Base-by-base conservation (phyloP, 352 stramenopile genomes). In the Pythium angustatum region DNA sequence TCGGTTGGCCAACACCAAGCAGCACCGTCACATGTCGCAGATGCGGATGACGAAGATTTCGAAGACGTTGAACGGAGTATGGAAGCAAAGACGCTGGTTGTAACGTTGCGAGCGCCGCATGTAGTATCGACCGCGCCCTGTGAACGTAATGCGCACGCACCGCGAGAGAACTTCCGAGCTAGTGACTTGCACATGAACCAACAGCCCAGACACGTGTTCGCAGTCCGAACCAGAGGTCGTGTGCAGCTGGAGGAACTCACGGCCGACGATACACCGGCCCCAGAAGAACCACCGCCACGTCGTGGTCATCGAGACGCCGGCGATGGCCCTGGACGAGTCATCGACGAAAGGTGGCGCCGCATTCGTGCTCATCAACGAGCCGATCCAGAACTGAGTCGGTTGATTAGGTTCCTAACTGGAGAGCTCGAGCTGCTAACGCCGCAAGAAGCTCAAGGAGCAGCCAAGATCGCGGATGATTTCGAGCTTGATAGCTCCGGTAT, bases 391-490 rank as follows among this genome's bases (percentile, higher is more conserved):
- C 30, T 56, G 6, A 17, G 49, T 26, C 2, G 7, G 31, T 22
- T 56, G 28, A 56, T 56, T n/a, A 15, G n/a, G 49, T 56, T 56
- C 28, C 26, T 56, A 24, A 41, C 28, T 14, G 27, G 49, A 11
- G 49, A 56, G 2, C 26, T 56, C 3, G n/a, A 43, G 26, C 14
- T 19, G 2, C 28, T 56, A 15, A 41, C 27, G 14, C 28, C 11
- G 15, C 7, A 10, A 12, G 27, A 56, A 43, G 49, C 49, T 9
- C 49, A 56, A 59, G 52, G 19, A 3, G 36, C 52, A 31, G 33
- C 52, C 33, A 59, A 59, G n/a, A 48, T 59, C 33, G 52, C 52
- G n/a, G 24, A 28, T 24, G 52, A 44, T 15, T 48, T 59, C 33
- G 52, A 59, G 11, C 2, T 59, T 21, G 31, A 49, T 67, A 33